Base-by-base conservation (phyloP, 2,329 filamentous ascomycete genomes). In the Aspergillus pseudoterreus region DNA sequence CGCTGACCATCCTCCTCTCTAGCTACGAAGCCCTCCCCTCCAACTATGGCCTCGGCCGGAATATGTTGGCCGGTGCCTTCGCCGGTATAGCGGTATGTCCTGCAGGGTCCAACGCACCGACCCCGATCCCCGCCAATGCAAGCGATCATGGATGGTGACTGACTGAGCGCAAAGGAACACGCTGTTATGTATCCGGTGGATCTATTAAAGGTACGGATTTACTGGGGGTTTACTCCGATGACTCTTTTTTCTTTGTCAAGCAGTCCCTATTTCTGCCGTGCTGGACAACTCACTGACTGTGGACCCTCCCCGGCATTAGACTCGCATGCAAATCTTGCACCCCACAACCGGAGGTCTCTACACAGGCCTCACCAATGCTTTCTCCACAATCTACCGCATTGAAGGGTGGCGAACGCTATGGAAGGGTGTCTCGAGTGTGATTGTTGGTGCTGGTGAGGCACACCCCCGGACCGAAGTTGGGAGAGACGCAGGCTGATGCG, bases 161-260 rank as follows among this genome's bases (percentile, higher is more conserved):
- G 55, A 62, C 53, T 47, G 60, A 56, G 55, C 45, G 47, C 47
- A 58, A 61, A 96, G 92, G 92, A 97, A 77, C 92, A 97, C 74
- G 95, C 92, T 53, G 92, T 96, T 65, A 97, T 99, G 94, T 99
- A 99, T 70, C 94, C 94, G 17, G 88, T 99, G 68, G 94, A 99
- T 77, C 84, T 95, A 62, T 88, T 99, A 70, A 99, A 99, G 87
- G 94, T 96, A 71, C 58, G 78, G 10, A n/a, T 38, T 35, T 38
- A n/a, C 27, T 38, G 15, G 45, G 22, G 14, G 33, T 43, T 30
- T 49, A 21, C 30, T 4, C 17, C 30, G 41, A 19, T 33, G 32
- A 14, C 21, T 6, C n/a, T 24, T 9, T 21, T 32, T 47, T 39
- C 30, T 22, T 32, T 21, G 6, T 22, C 27, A 9, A 9, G 27